Base-by-base conservation (phyloP, 148 eudicot species). In the Cornus kousa region DNA sequence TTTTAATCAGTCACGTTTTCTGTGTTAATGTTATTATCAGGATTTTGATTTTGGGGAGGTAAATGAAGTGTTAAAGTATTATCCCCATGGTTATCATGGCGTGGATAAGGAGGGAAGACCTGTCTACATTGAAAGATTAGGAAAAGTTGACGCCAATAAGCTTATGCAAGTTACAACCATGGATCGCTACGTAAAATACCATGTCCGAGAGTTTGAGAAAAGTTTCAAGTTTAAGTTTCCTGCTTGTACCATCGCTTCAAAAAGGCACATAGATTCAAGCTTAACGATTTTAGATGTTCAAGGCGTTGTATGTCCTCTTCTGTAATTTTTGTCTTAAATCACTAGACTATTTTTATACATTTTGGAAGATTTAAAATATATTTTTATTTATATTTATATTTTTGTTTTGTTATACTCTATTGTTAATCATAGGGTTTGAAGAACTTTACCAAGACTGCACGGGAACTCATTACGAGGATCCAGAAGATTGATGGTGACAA, bases 51-150 rank as follows among this genome's bases (percentile, higher is more conserved):
- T 93, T 74, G 82, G 89, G 81, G 99, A 95, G 88, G 77, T 79
- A 73, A 88, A 87, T 43, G 97, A 95, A 83, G 99, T 95, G 53
- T 75, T 95, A 59, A 87, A 91, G 75, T 89, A 95, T 80, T 95
- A 95, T 79, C 99, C 99, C 32, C 99, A 95, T 72, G 99, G 99
- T 28, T 91, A 93, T 84, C 98, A 95, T 74, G 98, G 98, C 2
- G 94, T 95, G 82, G 98, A 95, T 82, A 93, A 86, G 85, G 92
- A 90, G 33, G 99, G 99, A 68, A 86, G 99, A 74, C 99, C 99
- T 70, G 86, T 95, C 35, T 95, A 95, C 85, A 89, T 95, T 60
- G 99, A 95, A 83, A 84, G 90, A 81, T 82, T 95, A 62, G 99
- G 99, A 57, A 92, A 87, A 85, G 97, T 95, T 80, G 99, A 95